phyloP scores from a whole-genome alignment of 768 basidiomycete genomes.

The Stropharia rugosoannulata region DNA sequence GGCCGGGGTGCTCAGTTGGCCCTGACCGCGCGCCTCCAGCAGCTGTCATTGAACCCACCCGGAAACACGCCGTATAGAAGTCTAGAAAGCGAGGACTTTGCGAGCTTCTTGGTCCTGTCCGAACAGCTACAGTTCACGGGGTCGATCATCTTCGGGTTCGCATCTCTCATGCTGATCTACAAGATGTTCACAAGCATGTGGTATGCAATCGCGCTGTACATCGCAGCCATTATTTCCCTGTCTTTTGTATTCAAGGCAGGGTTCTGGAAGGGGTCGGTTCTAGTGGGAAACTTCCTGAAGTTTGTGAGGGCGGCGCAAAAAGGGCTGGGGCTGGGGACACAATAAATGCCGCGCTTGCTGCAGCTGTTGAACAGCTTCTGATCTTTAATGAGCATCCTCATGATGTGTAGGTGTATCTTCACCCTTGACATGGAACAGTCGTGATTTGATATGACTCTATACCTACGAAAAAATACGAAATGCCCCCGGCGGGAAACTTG shows the following conservation, averaged over 20 bases:
- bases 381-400: no score
- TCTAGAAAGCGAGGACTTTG: not conserved
- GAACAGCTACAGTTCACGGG: conserved; percentile 8
- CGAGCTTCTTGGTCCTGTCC: not conserved
- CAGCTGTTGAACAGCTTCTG: no score
- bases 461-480: no score
- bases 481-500: no score
- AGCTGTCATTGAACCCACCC: not conserved
- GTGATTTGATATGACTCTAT: no score
- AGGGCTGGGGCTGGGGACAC: no score
- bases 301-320: not conserved
- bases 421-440: no score
- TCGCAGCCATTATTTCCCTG: not conserved
- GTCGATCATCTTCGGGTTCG: conserved; percentile 4
- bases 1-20: conserved; percentile 6
- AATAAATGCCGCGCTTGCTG: no score
- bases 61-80: not conserved
- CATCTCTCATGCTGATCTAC: conserved; percentile 2
- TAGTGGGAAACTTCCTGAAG: not conserved
- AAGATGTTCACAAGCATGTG: conserved; percentile 1
- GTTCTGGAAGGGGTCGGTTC: conserved; percentile 3
- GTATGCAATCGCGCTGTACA: conserved; percentile 3
- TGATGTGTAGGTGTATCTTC: no score
- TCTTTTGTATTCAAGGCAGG: not conserved
- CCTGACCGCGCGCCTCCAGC: not conserved